A percentile compares a stretch with the other conserved stretches of the same genome.
phyloP scores from a whole-genome alignment of 225 moss, liverwort and hornwort genomes.

The Anthoceros angustus region DNA sequence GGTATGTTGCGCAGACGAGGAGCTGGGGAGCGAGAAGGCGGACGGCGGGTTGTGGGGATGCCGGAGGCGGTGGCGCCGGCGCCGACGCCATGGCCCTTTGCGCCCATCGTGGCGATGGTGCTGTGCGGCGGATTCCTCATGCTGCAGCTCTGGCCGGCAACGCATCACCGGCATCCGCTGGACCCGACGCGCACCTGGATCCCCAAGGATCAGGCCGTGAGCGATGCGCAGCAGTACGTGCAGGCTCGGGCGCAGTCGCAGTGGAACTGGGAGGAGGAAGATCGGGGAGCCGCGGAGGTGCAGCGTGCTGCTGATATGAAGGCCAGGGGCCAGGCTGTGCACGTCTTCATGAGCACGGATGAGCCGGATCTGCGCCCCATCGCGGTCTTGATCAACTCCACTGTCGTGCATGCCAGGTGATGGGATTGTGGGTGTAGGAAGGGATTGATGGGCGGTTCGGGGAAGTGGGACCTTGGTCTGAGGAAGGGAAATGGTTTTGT shows the following conservation, averaged over 20 bases:
- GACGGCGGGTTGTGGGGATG: neutral
- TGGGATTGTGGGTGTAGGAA: conserved; percentile 19
- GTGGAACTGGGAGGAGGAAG: too few species aligned
- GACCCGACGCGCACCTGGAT: too few species aligned
- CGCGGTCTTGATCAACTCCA: conserved; percentile 47
- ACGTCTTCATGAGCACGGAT: conserved; percentile 51
- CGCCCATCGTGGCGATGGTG: conserved; percentile 31
- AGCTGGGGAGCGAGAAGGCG: neutral
- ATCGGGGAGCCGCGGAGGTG: too few species aligned
- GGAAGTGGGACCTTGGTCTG: too few species aligned
- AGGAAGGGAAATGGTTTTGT: too few species aligned
- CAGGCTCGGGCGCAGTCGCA: too few species aligned
- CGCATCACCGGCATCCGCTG: conserved; percentile 29
- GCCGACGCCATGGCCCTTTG: conserved; percentile 26
- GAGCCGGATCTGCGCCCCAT: conserved; percentile 55
- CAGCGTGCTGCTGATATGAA: too few species aligned
- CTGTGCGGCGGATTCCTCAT: conserved; percentile 31
- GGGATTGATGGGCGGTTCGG: too few species aligned
- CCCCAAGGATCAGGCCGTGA: too few species aligned
- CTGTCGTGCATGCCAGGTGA: conserved; percentile 39
- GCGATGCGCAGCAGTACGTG: too few species aligned
- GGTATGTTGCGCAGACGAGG: neutral
- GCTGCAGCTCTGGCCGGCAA: conserved; percentile 33
- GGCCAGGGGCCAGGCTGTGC: conserved; percentile 15
- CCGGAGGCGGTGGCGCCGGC: neutral